Evolutionary conservation across 306 rosid species (phyloP).

Genomic region (Fragaria ananassa): DNA sequence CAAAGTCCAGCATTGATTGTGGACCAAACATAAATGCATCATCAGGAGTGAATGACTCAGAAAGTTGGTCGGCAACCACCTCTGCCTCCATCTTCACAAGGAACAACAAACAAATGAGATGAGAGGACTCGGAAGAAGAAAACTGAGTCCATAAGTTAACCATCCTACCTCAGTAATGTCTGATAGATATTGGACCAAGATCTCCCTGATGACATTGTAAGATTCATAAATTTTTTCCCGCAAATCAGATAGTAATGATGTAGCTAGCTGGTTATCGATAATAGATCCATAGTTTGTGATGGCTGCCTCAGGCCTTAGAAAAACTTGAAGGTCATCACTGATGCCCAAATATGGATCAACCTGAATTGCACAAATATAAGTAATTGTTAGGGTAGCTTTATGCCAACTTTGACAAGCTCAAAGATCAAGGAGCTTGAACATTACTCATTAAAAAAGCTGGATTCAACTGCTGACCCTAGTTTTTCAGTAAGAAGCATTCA

Average conservation of each 20-base stretch:
- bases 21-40: conserved; percentile 87
- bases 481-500: not conserved
- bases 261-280: conserved; percentile 65
- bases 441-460: not conserved
- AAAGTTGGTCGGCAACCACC: conserved; percentile 55
- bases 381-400: not conserved
- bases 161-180: conserved; percentile 55
- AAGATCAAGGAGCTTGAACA: not conserved
- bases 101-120: conserved; percentile 30
- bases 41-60: conserved; percentile 71
- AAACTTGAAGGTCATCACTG: conserved; percentile 72
- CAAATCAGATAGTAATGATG: conserved; percentile 51
- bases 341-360: conserved; percentile 81
- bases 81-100: conserved; percentile 62
- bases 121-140: not conserved
- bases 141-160: conserved; percentile 11
- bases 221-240: conserved; percentile 53
- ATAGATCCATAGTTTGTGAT: conserved; percentile 59
- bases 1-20: conserved; percentile 54
- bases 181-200: conserved; percentile 54
- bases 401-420: too few relatives aligned
- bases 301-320: conserved; percentile 58
- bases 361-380: conserved; percentile 37
- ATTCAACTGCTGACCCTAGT: not conserved
- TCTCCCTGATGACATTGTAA: conserved; percentile 46